Base-by-base conservation (phyloP, 352 stramenopile species). In the Blastocystis sp. region DNA sequence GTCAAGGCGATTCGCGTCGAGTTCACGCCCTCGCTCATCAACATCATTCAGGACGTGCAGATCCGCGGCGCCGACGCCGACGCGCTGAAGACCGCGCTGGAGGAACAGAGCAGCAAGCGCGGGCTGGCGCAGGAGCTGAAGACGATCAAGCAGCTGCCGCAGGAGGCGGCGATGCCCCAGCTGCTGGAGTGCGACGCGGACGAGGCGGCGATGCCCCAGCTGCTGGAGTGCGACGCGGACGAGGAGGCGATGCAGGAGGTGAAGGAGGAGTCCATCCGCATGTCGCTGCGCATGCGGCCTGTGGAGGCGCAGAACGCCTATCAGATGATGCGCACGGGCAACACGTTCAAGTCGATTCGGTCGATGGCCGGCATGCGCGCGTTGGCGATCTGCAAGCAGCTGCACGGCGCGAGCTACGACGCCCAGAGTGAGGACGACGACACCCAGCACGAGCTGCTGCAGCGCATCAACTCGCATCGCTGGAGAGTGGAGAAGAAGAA, bases 31-130 rank as follows among this genome's bases (percentile, higher is more conserved):
- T 42, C 71, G 7, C 54, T 69, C 28, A 11, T 9, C 11, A n/a
- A 81, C n/a, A 63, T 81, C 54, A 69, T 81, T 21, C 71, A 81
- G 60, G 60, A 69, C 60, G 71, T 81, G 34, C 54, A 81, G 42
- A 40, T 69, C n/a, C 28, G 54, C 14, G 10, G 4, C 10, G 60
- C 60, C 9, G 71, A 81, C n/a, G 9, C 54, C 10, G 34, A 19
- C 10, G 52, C 63, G 21, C 24, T 81, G 14, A 69, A 64, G 54
- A 81, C 17, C 10, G 10, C 10, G 9, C 42, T 81, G 14, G 71
- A 71, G 60, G 60, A 81, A 1, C 38, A 45, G 60, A 40, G 63
- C 7, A 81, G 63, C 24, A 81, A 81, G 14, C 28, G 71, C 14
- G 40, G 24, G n/a, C 38, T 81, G 14, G 71, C 43, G 9, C 24